Conservation (phyloP, 208 protist species). For the Trypanosoma cruzi region DNA sequence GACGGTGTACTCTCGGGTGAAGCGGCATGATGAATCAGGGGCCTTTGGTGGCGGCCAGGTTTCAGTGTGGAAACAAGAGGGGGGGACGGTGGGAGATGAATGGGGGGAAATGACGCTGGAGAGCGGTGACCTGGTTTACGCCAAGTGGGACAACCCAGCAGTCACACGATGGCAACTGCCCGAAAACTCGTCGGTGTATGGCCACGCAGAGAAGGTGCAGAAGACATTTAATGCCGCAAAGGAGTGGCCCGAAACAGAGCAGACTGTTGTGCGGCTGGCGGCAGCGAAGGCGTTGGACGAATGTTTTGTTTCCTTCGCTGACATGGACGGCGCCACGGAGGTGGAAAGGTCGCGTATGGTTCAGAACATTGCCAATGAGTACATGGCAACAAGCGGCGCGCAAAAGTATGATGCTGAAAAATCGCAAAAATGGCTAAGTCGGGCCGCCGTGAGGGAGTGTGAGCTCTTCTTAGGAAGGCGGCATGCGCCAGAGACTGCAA, state of each 20-base stretch:
- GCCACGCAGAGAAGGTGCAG: constrained; percentile 4
- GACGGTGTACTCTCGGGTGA: constrained; percentile 1
- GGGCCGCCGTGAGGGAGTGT: not conserved
- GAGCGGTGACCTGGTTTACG: constrained; percentile 25
- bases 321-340: not conserved
- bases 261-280: not conserved
- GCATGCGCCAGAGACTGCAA: constrained; percentile 3
- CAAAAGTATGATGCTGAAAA: constrained; percentile 17
- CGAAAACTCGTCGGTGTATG: constrained; percentile 5
- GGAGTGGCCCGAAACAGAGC: constrained; percentile 18
- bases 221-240: constrained; percentile 15
- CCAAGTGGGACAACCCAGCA: constrained; percentile 1
- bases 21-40: constrained; percentile 7
- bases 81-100: constrained; percentile 10
- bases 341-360: constrained; percentile 12
- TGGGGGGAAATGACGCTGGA: constrained; percentile 23
- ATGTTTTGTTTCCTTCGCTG: not conserved
- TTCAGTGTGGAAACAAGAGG: constrained; percentile 29
- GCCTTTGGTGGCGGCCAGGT: constrained; percentile 7
- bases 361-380: constrained; percentile 30
- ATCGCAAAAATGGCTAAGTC: constrained; percentile 19
- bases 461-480: constrained; percentile 1
- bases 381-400: constrained; percentile 20
- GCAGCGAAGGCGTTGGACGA: constrained; percentile 12
- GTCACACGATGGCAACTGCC: constrained; percentile 24